Evolutionary conservation across 2,329 filamentous ascomycete genomes (phyloP), one percentile per base, ranked within the genome.

Genomic region (Neodidymelliopsis sp.): DNA sequence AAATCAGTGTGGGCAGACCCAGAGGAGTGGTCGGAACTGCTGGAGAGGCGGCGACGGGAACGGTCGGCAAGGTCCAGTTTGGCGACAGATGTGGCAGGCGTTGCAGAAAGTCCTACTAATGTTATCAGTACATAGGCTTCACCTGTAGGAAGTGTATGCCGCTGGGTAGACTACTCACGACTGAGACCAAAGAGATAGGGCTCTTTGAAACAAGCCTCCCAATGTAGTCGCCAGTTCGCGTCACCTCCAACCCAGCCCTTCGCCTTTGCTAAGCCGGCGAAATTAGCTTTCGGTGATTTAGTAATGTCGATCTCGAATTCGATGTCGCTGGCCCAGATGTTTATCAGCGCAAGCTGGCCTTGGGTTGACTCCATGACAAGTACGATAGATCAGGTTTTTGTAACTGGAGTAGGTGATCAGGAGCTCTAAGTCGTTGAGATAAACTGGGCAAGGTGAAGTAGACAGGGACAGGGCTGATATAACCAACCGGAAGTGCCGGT

Each of bases 171-270:
- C 6, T 18, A 47, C 57, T 46, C 28, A 58, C 53, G 22, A n/a
- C 29, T 9, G 20, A 27, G 19, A 27, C 55, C 46, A 31, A 52
- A 61, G 5, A 22, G 9, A 22, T 62, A 62, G 1, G 33, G 16
- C 16, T 63, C 54, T 1, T 35, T 42, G 27, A 65, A 67, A 28
- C 59, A 64, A 11, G 35, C 24, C 24, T 47, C 11, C 60, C 62
- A 63, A 24, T 53, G 34, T 10, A 10, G 3, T 10, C 49, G 49
- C 61, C 62, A 65, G 4, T 51, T 25, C 11, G 15, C 24, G 38
- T 55, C 53, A 5, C 55, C 60, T 12, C 53, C 56, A 2, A 45
- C 43, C 63, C 63, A 66, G 7, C 57, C 56, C 35, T 53, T 56
- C 28, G 35, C 35, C 28, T 54, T 48, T 4, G 59, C 63, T n/a